Evolutionary conservation across 2,329 filamentous ascomycete species (phyloP), one percentile per base, ranked within the genome.

Genomic region (Scorias spongiosa): DNA sequence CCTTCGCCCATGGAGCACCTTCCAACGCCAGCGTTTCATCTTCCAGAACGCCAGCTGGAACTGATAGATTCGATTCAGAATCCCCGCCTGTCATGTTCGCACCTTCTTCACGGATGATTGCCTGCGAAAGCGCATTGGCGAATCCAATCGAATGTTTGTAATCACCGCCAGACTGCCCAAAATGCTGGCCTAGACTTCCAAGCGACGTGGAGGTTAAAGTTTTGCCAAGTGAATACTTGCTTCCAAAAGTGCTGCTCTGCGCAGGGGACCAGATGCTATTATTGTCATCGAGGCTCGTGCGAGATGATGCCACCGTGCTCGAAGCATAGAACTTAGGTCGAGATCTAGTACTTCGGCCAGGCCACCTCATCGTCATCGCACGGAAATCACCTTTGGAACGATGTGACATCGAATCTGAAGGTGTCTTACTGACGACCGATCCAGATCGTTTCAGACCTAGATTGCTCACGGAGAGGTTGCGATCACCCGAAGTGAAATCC

Each of bases 121-220:
- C 89, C 60, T 96, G 89, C 54, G 87, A 94, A 10, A 98, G 72
- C 3, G 91, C 91, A 60, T 94, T 96, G 44, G 91, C 91, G 58
- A 98, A 98, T 1, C 91, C 91, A 57, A 98, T 94, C 1, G 87
- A 93, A 63, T 94, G 88, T 63, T 95, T 87, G 61, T 89, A 95
- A 55, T 93, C 87, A 37, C 78, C 79, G 40, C 80, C 75, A 20
- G 50, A 46, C 11, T 53, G 48, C 5, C 78, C 79, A 61, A 81
- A 81, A 29, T 78, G 75, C 1, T 84, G 87, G 15, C 80, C 81
- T 53, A 96, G 80, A 1, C 88, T 94, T 59, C 94, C 86, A 55
- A 95, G 83, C 4, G 88, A 95, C 70, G 91, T 84, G 2, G 87
- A 89, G 1, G 86, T 87, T 49, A 93, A 80, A 0, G 87, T 93